phyloP scores from a whole-genome alignment of 352 stramenopile genomes.

The Phytophthora gonapodyides region DNA sequence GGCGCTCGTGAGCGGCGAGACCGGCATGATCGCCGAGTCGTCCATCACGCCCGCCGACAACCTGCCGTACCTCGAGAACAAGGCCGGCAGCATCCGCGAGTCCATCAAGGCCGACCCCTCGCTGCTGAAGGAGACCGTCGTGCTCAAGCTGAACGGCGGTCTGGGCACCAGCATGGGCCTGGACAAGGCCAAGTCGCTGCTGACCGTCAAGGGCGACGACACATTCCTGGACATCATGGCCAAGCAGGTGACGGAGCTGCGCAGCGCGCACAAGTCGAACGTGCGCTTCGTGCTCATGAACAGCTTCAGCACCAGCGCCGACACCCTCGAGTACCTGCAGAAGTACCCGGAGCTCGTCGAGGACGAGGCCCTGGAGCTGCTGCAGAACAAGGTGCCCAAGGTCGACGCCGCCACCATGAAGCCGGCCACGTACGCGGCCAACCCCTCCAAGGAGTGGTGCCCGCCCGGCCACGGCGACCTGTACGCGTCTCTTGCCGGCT shows the following conservation, averaged over 20 bases:
- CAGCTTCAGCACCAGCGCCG: slow-evolving; percentile 86
- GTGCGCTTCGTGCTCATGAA: slow-evolving; percentile 92
- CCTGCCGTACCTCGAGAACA: slow-evolving; percentile 83
- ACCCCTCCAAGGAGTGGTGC: slow-evolving; percentile 88
- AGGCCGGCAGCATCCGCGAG: slow-evolving; percentile 75
- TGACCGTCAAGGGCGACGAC: slow-evolving; percentile 95
- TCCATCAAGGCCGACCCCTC: slow-evolving; percentile 65
- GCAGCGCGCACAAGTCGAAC: slow-evolving; percentile 92
- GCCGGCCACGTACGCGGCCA: slow-evolving; percentile 59
- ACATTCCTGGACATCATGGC: slow-evolving; percentile 93
- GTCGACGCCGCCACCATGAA: slow-evolving; percentile 88
- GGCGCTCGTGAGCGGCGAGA: slow-evolving; percentile 93
- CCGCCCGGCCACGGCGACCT: slow-evolving; percentile 85
- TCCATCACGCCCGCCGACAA: slow-evolving; percentile 90
- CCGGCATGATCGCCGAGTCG: slow-evolving; percentile 96
- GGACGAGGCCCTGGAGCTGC: slow-evolving; percentile 96
- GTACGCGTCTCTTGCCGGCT: slow-evolving; percentile 84
- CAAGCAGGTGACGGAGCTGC: slow-evolving; percentile 95
- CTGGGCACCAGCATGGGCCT: slow-evolving; percentile 91
- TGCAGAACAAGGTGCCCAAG: slow-evolving; percentile 99
- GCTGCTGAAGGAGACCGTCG: slow-evolving; percentile 86
- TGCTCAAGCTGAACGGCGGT: slow-evolving; percentile 88
- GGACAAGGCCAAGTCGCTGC: slow-evolving; percentile 95
- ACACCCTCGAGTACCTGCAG: slow-evolving; percentile 86
- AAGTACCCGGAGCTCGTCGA: slow-evolving; percentile 92